A percentile compares a stretch with the other conserved stretches of the same genome.
Evolutionary conservation across 345 rosid species (phyloP).

Genomic region (Pugionium cornutum): DNA sequence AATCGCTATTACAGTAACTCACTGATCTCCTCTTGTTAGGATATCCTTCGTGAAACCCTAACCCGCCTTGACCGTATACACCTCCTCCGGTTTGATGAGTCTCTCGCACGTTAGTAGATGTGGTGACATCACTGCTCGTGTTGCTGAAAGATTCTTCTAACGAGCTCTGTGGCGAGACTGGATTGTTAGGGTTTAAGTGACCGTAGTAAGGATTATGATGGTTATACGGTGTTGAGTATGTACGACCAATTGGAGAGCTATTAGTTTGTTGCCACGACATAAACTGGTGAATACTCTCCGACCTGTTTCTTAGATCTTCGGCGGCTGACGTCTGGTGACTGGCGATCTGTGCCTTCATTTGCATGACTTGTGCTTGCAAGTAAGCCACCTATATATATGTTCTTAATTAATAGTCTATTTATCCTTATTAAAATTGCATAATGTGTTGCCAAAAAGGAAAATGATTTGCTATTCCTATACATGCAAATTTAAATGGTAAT

Average conservation of each 20-base stretch:
- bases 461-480: background rate
- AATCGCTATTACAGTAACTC: conserved; percentile 46
- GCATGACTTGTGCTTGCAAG: conserved; percentile 88
- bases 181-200: conserved; percentile 47
- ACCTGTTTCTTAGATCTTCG: conserved; percentile 31
- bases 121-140: conserved; percentile 39
- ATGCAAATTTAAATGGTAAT: conserved; percentile 10
- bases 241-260: conserved; percentile 40
- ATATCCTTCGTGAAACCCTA: conserved; percentile 43
- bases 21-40: conserved; percentile 40
- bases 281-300: conserved; percentile 22
- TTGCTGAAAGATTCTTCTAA: conserved; percentile 59
- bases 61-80: conserved; percentile 29
- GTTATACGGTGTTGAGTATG: conserved; percentile 35
- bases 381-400: conserved; percentile 57
- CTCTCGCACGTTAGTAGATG: conserved; percentile 29
- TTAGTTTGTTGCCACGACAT: conserved; percentile 34
- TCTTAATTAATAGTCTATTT: background rate
- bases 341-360: conserved; percentile 72
- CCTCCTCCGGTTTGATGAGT: conserved; percentile 25
- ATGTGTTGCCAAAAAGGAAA: background rate
- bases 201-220: conserved; percentile 28
- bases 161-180: conserved; percentile 78
- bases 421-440: background rate
- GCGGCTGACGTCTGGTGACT: conserved; percentile 44